Percentiles rank a stretch among this genome's conserved stretches.
Conservation (phyloP, 2,329 filamentous ascomycete species). For the Botrytis medusae region DNA sequence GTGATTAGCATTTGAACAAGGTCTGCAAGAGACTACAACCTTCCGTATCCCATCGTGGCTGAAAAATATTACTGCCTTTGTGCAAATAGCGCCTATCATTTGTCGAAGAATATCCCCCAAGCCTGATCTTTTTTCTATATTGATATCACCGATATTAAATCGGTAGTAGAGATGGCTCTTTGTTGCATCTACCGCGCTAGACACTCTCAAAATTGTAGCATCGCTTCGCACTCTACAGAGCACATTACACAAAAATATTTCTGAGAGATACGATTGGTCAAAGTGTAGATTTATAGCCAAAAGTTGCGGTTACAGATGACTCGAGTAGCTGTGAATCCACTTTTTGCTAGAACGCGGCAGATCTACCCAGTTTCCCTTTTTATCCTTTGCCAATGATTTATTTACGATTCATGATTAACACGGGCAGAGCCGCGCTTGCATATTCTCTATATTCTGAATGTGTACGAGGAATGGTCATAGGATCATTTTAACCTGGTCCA, state of each 20-base stretch:
- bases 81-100: constrained; percentile 5
- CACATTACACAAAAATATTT: neutral
- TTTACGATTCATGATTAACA: constrained; percentile 17
- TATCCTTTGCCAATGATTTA: neutral
- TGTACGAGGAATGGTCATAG: constrained; percentile 19
- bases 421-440: constrained; percentile 26
- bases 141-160: constrained; percentile 6
- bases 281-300: neutral
- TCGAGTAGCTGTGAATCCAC: constrained; percentile 13
- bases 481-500: constrained; percentile 15
- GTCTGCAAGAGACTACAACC: neutral
- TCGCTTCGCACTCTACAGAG: neutral
- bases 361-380: constrained; percentile 16
- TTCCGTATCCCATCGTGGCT: neutral
- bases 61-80: neutral
- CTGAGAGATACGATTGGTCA: neutral
- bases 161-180: constrained; percentile 17
- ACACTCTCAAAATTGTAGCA: constrained; percentile 3
- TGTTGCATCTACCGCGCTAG: constrained; percentile 15
- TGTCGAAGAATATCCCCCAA: neutral
- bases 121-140: constrained; percentile 7
- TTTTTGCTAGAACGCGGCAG: constrained; percentile 17
- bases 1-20: neutral
- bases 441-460: constrained; percentile 8
- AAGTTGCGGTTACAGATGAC: constrained; percentile 13